These are phyloP conservation scores for Geotrichum histeridarum DNA, from an alignment of 1,139 yeast species.

Conservation along the genomic window DNA sequence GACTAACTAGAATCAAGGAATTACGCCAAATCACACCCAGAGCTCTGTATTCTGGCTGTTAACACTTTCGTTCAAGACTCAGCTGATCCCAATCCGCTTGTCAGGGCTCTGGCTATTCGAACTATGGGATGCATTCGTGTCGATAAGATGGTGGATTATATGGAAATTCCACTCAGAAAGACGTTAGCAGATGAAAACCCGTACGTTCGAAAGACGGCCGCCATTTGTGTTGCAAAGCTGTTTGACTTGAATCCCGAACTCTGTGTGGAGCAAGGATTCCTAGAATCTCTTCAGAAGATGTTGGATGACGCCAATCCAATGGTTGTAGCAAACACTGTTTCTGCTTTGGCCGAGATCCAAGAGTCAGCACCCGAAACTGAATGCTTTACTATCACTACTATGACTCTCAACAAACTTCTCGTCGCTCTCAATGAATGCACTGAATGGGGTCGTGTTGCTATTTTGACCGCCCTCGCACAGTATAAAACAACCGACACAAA, in stretches of 20 bases:
- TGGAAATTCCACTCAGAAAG: slow-evolving; percentile 81
- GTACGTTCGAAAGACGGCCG: slow-evolving; percentile 95
- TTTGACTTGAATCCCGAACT: slow-evolving; percentile 78
- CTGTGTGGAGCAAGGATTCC: slow-evolving; percentile 83
- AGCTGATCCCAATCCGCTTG: slow-evolving; percentile 94
- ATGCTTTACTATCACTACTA: slow-evolving; percentile 42
- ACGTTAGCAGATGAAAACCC: slow-evolving; percentile 92
- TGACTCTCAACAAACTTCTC: slow-evolving; percentile 59
- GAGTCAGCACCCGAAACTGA: slow-evolving; percentile 56
- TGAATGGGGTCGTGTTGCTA: slow-evolving; percentile 97
- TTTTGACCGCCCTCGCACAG: slow-evolving; percentile 73
- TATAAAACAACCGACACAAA: slow-evolving; percentile 51
- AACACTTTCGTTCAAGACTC: slow-evolving; percentile 93
- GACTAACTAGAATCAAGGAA: slow-evolving; percentile 38
- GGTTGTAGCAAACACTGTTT: slow-evolving; percentile 87
- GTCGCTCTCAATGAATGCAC: slow-evolving; percentile 92
- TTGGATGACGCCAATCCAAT: slow-evolving; percentile 88
- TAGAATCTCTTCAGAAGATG: slow-evolving; percentile 62
- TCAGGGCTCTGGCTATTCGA: slow-evolving; percentile 91
- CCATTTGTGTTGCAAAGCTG: slow-evolving; percentile 91
- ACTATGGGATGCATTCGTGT: slow-evolving; percentile 99
- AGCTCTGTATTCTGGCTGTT: slow-evolving; percentile 89
- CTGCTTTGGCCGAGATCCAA: slow-evolving; percentile 77
- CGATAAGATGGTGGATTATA: slow-evolving; percentile 88
- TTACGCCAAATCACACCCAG: slow-evolving; percentile 95